Percentiles rank a stretch among this genome's conserved stretches.
Evolutionary conservation across 768 basidiomycete genomes (phyloP).

Genomic region (Suillus clintonianus): DNA sequence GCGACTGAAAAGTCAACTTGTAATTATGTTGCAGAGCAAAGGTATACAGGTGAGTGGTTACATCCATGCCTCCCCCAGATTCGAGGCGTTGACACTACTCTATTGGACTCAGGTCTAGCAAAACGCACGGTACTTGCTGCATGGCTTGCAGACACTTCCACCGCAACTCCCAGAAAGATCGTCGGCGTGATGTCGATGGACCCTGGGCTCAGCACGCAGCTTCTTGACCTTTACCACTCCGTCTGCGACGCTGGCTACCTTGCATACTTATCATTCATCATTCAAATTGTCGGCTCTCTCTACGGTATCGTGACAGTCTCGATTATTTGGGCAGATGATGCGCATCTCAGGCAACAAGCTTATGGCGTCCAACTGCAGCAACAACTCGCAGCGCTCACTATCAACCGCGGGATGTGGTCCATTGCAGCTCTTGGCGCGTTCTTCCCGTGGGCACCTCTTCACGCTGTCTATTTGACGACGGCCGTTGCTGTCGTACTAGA

Average conservation of each 20-base stretch:
- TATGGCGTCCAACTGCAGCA: slow-evolving; percentile 3
- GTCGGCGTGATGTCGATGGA: slow-evolving; percentile 3
- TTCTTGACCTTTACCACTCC: slow-evolving; percentile 1
- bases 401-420: slow-evolving; percentile 4
- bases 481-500: neutral
- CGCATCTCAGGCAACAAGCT: neutral
- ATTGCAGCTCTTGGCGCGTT: slow-evolving; percentile 3
- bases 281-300: neutral
- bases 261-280: neutral
- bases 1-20: neutral
- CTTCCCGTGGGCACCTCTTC: neutral
- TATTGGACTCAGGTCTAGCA: neutral
- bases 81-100: neutral
- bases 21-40: slow-evolving; percentile 6
- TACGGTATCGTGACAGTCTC: slow-evolving; percentile 4
- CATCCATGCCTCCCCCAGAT: neutral
- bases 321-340: slow-evolving; percentile 2
- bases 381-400: slow-evolving; percentile 3
- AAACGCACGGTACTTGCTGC: slow-evolving; percentile 1
- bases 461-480: slow-evolving; percentile 1
- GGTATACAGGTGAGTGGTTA: neutral
- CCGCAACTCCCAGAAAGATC: neutral
- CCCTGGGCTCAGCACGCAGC: slow-evolving; percentile 4
- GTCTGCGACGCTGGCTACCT: neutral
- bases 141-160: neutral